phyloP scores from a whole-genome alignment of 1,139 yeast species.

The Ogataea hybrid region DNA sequence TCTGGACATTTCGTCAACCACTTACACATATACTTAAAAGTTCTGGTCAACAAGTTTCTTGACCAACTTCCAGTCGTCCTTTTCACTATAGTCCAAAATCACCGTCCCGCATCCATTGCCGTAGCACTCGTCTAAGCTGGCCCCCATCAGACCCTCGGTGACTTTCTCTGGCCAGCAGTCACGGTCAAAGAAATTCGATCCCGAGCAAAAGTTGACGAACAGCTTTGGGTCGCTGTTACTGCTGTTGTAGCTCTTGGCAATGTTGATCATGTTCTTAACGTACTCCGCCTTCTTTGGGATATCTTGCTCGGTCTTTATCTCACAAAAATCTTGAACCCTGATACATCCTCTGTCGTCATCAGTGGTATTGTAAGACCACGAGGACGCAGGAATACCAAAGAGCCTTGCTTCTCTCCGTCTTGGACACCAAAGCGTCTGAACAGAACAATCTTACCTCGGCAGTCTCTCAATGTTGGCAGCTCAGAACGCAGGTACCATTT shows the following conservation, averaged over 20 bases:
- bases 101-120: slow-evolving; percentile 54
- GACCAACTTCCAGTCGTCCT: slow-evolving; percentile 58
- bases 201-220: slow-evolving; percentile 72
- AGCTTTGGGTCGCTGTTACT: slow-evolving; percentile 51
- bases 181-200: slow-evolving; percentile 68
- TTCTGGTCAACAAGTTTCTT: slow-evolving; percentile 54
- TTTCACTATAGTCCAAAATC: slow-evolving; percentile 68
- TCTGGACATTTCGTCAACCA: background rate
- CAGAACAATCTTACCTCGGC: slow-evolving; percentile 64
- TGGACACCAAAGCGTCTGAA: slow-evolving; percentile 71
- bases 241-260: slow-evolving; percentile 52
- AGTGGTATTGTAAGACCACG: slow-evolving; percentile 67
- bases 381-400: slow-evolving; percentile 65
- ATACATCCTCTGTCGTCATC: slow-evolving; percentile 62
- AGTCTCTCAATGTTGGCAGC: slow-evolving; percentile 59
- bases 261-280: slow-evolving; percentile 54
- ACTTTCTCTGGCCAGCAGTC: slow-evolving; percentile 75
- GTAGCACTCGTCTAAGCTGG: slow-evolving; percentile 49
- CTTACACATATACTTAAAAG: slow-evolving; percentile 34
- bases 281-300: slow-evolving; percentile 56
- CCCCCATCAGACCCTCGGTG: slow-evolving; percentile 50
- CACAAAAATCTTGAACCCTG: slow-evolving; percentile 76
- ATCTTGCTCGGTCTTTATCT: slow-evolving; percentile 51
- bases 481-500: slow-evolving; percentile 60
- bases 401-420: slow-evolving; percentile 41